Base-by-base conservation (phyloP, 2,329 filamentous ascomycete genomes). In the Claviceps paspali region DNA sequence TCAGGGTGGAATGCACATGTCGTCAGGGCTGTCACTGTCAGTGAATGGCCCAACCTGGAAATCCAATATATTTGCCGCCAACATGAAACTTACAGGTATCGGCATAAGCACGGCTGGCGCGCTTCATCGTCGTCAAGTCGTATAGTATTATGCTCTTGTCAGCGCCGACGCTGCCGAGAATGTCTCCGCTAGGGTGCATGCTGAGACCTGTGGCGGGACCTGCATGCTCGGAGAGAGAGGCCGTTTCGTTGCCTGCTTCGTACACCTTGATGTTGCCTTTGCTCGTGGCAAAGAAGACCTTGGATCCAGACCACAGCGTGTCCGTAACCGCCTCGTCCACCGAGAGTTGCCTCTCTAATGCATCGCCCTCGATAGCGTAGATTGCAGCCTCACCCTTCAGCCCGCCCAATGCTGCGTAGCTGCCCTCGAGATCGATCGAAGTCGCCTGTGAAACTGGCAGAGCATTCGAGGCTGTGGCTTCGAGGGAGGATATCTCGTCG, bases 111-210 rank as follows among this genome's bases (percentile, higher is more conserved):
- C 88, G 84, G 38, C 79, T 81, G 33, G 87, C 74, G 19, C 77
- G 73, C 50, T 76, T 73, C 52, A 76, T 67, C 4, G 65, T 67
- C 15, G 68, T 58, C 28, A 95, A 59, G 46, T 96, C 85, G 58
- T 96, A 95, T 43, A 96, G 75, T 2, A 87, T 75, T 52, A 93
- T 86, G 57, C 82, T 88, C 72, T 94, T 95, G 57, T 98, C 91
- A 2, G 76, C 72, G 34, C 88, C 87, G 24, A 91, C 82, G 0
- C 88, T 94, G 2, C 83, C 88, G 33, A 95, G 56, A 39, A 98
- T 75, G 37, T 81, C 74, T 28, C 81, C 82, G 45, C 82, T 80
- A 1, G 91, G 85, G 55, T 98, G 91, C 6, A 87, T 54, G 26
- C 84, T 76, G 40, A 98, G 59, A 5, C 74, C 79, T 7, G 79